phyloP scores from a whole-genome alignment of 1,284 basidiomycete genomes.

The Golubevia pallescens region DNA sequence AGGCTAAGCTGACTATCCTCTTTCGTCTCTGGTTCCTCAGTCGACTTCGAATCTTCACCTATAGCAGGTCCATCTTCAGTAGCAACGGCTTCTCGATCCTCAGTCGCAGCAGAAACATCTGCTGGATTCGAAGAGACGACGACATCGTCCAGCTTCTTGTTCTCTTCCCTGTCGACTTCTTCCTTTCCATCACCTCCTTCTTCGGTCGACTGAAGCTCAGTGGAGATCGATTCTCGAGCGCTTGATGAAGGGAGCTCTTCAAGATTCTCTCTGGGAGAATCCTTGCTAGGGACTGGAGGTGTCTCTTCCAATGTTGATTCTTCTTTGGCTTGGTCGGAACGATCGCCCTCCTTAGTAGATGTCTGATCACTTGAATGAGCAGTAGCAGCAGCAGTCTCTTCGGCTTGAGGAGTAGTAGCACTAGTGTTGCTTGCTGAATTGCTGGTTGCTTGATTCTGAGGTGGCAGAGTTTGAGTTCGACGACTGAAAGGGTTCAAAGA shows the following conservation, averaged over 20 bases:
- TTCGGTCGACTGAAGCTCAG: not conserved
- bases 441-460: not conserved
- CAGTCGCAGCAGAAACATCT: not conserved
- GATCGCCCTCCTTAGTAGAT: no score
- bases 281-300: no score
- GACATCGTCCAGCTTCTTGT: not conserved
- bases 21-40: not conserved
- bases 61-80: slow-evolving; percentile 1
- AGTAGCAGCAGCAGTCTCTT: no score
- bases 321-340: no score
- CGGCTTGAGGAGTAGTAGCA: no score
- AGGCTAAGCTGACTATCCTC: not conserved
- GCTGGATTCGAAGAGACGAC: not conserved
- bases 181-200: not conserved
- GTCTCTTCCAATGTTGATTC: no score
- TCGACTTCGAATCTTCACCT: not conserved
- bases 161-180: not conserved
- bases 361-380: no score
- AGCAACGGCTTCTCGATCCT: not conserved
- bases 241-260: no score
- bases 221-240: no score
- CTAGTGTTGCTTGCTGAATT: no score
- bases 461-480: slow-evolving; percentile 2
- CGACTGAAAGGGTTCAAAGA: slow-evolving; percentile 7
- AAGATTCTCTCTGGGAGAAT: no score